Conservation (phyloP, 148 eudicot species). For the Arbutus unedo region DNA sequence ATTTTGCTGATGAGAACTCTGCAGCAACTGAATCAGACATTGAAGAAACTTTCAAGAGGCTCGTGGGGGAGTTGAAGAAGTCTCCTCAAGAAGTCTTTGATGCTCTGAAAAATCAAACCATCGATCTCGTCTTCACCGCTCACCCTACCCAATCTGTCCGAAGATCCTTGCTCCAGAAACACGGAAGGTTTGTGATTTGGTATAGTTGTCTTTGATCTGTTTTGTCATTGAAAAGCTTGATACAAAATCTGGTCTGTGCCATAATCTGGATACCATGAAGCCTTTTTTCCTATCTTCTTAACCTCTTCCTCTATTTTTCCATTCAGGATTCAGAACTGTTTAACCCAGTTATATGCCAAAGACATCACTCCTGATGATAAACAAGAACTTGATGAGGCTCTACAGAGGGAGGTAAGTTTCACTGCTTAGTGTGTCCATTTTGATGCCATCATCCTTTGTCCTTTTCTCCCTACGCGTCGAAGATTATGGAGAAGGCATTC, state of each 20-base stretch:
- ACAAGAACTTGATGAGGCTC: conserved; percentile 94
- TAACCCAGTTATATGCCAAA: conserved; percentile 80
- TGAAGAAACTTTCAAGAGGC: conserved; percentile 88
- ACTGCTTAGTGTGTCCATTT: not conserved
- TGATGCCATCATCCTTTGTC: not conserved
- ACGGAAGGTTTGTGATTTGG: conserved; percentile 63
- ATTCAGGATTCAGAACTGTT: conserved; percentile 75
- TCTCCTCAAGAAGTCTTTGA: conserved; percentile 90
- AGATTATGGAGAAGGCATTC: not conserved
- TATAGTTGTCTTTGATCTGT: not conserved
- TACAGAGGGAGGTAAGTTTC: conserved; percentile 80
- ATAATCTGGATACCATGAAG: not conserved
- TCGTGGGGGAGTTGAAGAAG: conserved; percentile 73
- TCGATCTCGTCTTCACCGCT: conserved; percentile 89
- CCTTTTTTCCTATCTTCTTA: not conserved
- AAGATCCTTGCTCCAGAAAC: conserved; percentile 96
- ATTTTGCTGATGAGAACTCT: conserved; percentile 72
- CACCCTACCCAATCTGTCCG: conserved; percentile 96
- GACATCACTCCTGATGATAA: conserved; percentile 95
- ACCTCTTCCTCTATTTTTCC: conserved; percentile 1
- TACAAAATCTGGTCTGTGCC: not conserved
- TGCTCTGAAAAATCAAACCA: conserved; percentile 93
- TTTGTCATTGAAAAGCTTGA: conserved; percentile 5
- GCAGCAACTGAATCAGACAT: conserved; percentile 94
- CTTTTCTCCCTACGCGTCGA: not conserved